phyloP scores from a whole-genome alignment of 31 red algal species.

The Porphyra umbilicalis region DNA sequence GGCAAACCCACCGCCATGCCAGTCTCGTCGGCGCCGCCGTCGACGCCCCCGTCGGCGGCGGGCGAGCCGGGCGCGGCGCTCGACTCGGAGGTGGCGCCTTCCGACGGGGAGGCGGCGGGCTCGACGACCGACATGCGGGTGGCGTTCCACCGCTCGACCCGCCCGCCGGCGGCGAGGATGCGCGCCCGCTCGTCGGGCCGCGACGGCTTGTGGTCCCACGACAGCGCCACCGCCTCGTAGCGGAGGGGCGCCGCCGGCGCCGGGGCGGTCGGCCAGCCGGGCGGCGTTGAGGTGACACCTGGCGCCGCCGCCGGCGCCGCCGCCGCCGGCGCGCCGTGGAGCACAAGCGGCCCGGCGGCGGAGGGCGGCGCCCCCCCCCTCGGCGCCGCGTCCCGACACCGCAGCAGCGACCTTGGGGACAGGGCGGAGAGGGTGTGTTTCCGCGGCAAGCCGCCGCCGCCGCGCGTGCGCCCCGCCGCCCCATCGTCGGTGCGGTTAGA shows the following conservation, averaged over 20 bases:
- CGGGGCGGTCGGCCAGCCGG: too few species aligned
- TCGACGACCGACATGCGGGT: slow-evolving; percentile 27
- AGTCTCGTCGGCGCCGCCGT: too few species aligned
- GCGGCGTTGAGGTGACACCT: too few species aligned
- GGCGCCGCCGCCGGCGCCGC: background rate
- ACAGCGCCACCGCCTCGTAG: slow-evolving; percentile 24
- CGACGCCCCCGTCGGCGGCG: too few species aligned
- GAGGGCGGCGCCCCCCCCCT: background rate
- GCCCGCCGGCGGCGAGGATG: slow-evolving; percentile 48
- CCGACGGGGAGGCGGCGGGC: too few species aligned
- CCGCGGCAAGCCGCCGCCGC: background rate
- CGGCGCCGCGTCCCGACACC: background rate
- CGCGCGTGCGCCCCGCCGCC: background rate
- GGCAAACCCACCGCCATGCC: too few species aligned
- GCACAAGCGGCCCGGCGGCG: background rate
- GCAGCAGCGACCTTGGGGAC: background rate
- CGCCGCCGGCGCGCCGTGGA: background rate
- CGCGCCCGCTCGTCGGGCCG: slow-evolving; percentile 45
- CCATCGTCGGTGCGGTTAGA: background rate
- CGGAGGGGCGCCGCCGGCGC: background rate
- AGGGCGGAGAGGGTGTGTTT: background rate
- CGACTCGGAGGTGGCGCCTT: too few species aligned
- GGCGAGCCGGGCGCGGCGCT: too few species aligned
- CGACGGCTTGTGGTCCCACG: slow-evolving; percentile 50
- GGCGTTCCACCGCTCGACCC: slow-evolving; percentile 58